Evolutionary conservation across 805 yeast genomes (phyloP), one percentile per base, ranked within the genome.

Genomic region (Lachancea quebecensis): DNA sequence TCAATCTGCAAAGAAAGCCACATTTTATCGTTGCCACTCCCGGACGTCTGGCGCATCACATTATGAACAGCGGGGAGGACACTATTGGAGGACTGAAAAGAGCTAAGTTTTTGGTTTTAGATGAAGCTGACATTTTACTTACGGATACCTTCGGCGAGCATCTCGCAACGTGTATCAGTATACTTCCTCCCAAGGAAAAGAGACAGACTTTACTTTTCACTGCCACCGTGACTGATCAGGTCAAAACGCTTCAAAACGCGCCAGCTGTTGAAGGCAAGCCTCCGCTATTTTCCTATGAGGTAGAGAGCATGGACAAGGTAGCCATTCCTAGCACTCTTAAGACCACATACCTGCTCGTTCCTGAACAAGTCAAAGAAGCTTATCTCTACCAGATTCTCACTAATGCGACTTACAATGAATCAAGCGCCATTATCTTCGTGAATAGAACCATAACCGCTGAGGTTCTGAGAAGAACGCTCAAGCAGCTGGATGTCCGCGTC

Each of bases 1-100:
- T 90, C 27, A 82, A 80, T 56, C 71, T 93, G 33, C 91, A 86
- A 60, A 77, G 75, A 41, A 79, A 81, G 55, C 99, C 99, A 0
- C 98, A 93, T 67, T 85, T 93, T 56, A 88, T 93, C 25, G 83
- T 93, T 50, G 99, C 99, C 1, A 93, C 99, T 0, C 99, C 99
- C 0, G 99, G 99, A 12, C 74, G 99, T 59, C 68, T 93, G 49
- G 98, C 98, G 0, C 95, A 88, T 61, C 97, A 91, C 65, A 81
- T 93, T 15, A 65, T 82, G 50, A 78, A 81, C 56, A 85, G 93
- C 60, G 96, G 96, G 14, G 95, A 85, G 47, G 97, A 93, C 50
- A 85, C 95, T 4, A 72, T 84, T 0, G 71, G 78, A 33, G 96
- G 96, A 0, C 69, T 93, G 40, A 78, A 82, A 54, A 73, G 95